Base-by-base conservation (phyloP, 768 basidiomycete genomes). In the Clitopilus passeckerianus region DNA sequence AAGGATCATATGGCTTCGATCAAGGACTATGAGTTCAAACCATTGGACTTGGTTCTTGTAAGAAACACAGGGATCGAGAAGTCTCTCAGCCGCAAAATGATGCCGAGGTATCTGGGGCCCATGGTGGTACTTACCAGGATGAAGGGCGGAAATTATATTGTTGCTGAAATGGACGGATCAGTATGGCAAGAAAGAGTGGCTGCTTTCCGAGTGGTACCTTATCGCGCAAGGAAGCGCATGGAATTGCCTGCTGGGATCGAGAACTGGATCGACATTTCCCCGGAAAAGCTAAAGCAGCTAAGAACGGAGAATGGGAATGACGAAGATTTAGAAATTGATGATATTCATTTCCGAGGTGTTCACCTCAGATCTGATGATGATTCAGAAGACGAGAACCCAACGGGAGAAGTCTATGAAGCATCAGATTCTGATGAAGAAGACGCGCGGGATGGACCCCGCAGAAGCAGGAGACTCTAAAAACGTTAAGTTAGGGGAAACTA, bases 71-170 rank as follows among this genome's bases (percentile, higher is more conserved):
- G 57, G 0, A 58, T 74, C 1, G 72, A 75, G 27, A 71, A 66
- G 24, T 62, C 68, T 0, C 59, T 74, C 0, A 65, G 65, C 22
- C 50, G 61, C 0, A 78, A 78, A 57, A 70, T 69, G 1, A 67
- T 67, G n/a, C 67, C 69, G 0, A 57, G 72, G 1, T 80, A 77
- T 58, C 53, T 74, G 10, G 77, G 77, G 20, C 77, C 76, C 3
- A 41, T 41, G 37, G 37, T 41, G n/a, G 37, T 41, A 2, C 5
- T 41, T 41, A 41, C 37, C 12, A 41, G 37, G 10, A 41, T 9
- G 5, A 4, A 4, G 5, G 37, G 37, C 5, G 37, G 37, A 15
- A 41, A 41, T n/a, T 41, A 41, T 41, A 41, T 41, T n/a, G 3
- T 41, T 5, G 37, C 37, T 5, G 37, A 41, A n/a, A 5, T 41